Percentiles rank a stretch among this genome's conserved stretches.
Conservation (phyloP, 202 grass and related monocot genomes). For the Zizania palustris region DNA sequence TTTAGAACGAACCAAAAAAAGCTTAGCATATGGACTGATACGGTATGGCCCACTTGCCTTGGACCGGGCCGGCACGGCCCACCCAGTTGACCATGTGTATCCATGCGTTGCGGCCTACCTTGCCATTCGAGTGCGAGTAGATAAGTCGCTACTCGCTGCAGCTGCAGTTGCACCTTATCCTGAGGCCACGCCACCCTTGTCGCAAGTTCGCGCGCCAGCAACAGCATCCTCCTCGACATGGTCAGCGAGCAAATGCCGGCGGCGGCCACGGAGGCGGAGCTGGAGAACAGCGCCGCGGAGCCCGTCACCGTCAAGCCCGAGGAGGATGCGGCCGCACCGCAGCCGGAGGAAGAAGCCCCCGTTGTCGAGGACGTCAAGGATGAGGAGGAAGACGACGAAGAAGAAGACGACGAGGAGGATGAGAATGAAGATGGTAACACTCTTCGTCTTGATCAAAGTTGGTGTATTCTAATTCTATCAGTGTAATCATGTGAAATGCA, state of each 20-base stretch:
- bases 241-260: conserved; percentile 52
- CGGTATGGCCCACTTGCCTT: no score
- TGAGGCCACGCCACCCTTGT: background rate
- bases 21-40: no score
- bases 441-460: no score
- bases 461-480: background rate
- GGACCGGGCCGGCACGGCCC: no score
- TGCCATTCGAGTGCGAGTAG: no score
- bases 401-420: conserved; percentile 52
- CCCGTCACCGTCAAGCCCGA: conserved; percentile 30
- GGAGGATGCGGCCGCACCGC: conserved; percentile 11
- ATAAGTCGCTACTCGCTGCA: no score
- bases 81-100: no score
- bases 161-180: conserved; percentile 33
- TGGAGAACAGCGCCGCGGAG: conserved; percentile 28
- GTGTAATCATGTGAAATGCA: background rate
- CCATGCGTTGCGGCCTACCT: no score
- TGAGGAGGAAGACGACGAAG: conserved; percentile 45
- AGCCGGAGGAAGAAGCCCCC: conserved; percentile 51
- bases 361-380: conserved; percentile 79
- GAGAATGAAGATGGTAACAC: conserved; percentile 42
- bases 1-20: background rate
- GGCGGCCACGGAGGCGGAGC: conserved; percentile 39
- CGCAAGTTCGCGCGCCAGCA: background rate
- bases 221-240: conserved; percentile 29